Conservation (phyloP, 2,329 filamentous ascomycete genomes). For the Sporothrix protearum region DNA sequence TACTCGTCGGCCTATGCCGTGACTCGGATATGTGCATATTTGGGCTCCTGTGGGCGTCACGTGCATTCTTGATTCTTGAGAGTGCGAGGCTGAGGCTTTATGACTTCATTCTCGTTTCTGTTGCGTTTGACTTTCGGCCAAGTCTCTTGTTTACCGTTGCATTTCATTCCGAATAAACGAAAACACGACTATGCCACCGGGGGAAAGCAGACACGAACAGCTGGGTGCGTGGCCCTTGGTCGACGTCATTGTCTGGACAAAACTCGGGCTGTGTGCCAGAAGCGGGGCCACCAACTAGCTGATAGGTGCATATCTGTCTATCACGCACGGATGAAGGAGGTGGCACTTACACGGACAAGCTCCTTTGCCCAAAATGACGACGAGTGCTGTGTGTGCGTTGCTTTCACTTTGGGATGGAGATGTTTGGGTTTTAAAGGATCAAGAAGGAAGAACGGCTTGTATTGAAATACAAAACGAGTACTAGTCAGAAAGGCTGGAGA, state of each 20-base stretch:
- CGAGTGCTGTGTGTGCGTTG: not conserved
- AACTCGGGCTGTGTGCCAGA: not conserved
- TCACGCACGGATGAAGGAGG: not conserved
- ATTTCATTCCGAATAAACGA: not conserved
- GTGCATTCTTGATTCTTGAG: not conserved
- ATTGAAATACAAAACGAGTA: not conserved
- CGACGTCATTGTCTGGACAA: not conserved
- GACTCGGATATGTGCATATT: constrained; percentile 14
- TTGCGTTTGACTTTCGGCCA: not conserved
- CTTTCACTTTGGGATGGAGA: not conserved
- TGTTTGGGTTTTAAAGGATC: too few species aligned
- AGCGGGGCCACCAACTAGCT: not conserved
- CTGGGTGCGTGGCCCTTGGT: not conserved
- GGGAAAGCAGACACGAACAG: not conserved
- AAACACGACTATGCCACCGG: not conserved
- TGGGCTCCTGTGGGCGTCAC: not conserved
- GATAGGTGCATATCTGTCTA: not conserved
- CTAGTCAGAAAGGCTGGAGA: not conserved
- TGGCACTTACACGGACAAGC: not conserved
- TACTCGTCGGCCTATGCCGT: constrained; percentile 9
- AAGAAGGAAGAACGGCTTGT: not conserved
- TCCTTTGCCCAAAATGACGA: not conserved
- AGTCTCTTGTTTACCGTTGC: not conserved
- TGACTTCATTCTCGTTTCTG: not conserved
- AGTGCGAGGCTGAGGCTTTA: not conserved